Evolutionary conservation across 306 rosid species (phyloP), one percentile per base, ranked within the genome.

Genomic region (Inga oerstediana): DNA sequence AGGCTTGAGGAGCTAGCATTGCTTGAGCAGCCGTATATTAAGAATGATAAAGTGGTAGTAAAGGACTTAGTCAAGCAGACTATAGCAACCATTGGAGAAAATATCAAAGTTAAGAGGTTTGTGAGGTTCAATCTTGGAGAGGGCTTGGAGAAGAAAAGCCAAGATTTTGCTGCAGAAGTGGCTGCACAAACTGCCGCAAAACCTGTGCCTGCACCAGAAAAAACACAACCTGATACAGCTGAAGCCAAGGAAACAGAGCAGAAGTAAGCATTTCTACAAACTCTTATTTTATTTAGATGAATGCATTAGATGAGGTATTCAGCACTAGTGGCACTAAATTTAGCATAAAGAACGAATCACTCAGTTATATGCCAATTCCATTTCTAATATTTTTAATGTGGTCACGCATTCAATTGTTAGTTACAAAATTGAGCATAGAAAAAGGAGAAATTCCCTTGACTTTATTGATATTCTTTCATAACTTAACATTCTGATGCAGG

Each of bases 151-250:
- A 97, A 97, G 91, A 93, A 89, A 89, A 97, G 97, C 80, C 98
- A 94, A 85, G 97, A 94, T 86, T 97, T 97, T 85, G 98, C 99
- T 74, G 99, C 98, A 34, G 99, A 97, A 86, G 99, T 97, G 73
- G 99, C 98, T 37, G 99, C 99, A 82, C 99, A 97, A 85, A 97
- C 99, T 75, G 82, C 94, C 9, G 97, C 97, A 72, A 91, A 90
- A 87, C 49, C 89, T 8, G 86, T 32, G 30, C 82, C 93, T 27
- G 10, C 87, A 72, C 81, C 85, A 72, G 91, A 37, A 39, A 85
- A 86, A 88, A 92, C 83, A 84, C 87, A 88, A 88, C 89, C 95
- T 76, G 74, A 88, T 72, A 86, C 65, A 46, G 85, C 77, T 14
- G 97, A 90, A 82, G 82, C 80, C n/a, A 85, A 88, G 77, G 97